Percentiles rank a stretch among this genome's conserved stretches.
phyloP scores from a whole-genome alignment of 2,329 filamentous ascomycete genomes.

The Neofusicoccum kwambonambiense region DNA sequence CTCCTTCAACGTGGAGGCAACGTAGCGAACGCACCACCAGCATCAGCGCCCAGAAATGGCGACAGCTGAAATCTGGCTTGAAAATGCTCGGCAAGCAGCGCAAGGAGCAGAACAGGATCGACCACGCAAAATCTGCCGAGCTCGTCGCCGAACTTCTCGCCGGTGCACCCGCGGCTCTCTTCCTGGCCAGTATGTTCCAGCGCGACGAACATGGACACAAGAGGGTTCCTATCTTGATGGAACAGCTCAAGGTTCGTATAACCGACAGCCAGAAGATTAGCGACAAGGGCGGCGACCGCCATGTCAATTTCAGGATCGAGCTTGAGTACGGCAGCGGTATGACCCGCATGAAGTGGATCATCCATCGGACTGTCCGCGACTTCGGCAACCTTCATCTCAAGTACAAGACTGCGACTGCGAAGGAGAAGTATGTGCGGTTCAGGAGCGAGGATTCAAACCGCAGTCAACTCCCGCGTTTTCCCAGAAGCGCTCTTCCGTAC shows the following conservation, averaged over 20 bases:
- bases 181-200: slow-evolving; percentile 97
- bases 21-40: slow-evolving; percentile 48
- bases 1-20: slow-evolving; percentile 44
- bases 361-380: slow-evolving; percentile 81
- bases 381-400: slow-evolving; percentile 91
- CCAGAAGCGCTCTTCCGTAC: slow-evolving; percentile 85
- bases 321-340: slow-evolving; percentile 94
- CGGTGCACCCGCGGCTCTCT: slow-evolving; percentile 87
- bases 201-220: slow-evolving; percentile 94
- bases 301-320: slow-evolving; percentile 86
- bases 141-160: slow-evolving; percentile 93
- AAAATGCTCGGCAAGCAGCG: slow-evolving; percentile 74
- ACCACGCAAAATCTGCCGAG: slow-evolving; percentile 93
- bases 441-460: slow-evolving; percentile 62
- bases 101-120: slow-evolving; percentile 80
- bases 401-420: slow-evolving; percentile 83
- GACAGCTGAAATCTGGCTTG: slow-evolving; percentile 85
- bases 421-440: slow-evolving; percentile 76
- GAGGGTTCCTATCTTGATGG: slow-evolving; percentile 88
- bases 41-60: slow-evolving; percentile 76
- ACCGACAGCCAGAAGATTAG: slow-evolving; percentile 73
- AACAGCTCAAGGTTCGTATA: slow-evolving; percentile 88
- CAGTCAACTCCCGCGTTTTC: slow-evolving; percentile 85
- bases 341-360: slow-evolving; percentile 94
- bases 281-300: slow-evolving; percentile 60